Evolutionary conservation across 192 early-diverging fungal species (phyloP), one percentile per base, ranked within the genome.

Genomic region (Globomyces pollinis-pini): DNA sequence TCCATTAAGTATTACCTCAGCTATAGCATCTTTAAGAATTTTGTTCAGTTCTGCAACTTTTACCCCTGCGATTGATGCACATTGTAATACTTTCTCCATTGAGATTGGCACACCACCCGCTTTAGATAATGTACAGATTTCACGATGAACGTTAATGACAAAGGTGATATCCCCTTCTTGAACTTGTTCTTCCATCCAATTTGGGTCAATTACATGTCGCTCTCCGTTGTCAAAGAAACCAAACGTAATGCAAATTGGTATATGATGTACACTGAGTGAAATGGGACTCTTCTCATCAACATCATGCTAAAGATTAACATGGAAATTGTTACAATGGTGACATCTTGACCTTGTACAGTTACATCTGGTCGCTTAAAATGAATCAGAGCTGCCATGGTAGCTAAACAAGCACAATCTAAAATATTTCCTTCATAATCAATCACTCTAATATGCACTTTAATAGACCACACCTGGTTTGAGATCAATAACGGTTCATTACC

Each of bases 281-380:
- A 99, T 94, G 20, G 91, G 93, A 51, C 86, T 90, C 24, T 88
- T 80, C 57, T 97, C 88, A 38, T 91, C 86, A 3, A 86, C 61
- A 36, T 87, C 68, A 62, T 97, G 94, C 89, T 89, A 65, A 6
- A 60, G 39, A 18, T 59, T 26, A 26, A n/a, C 15, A 38, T 18
- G 38, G 24, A 2, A 21, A 13, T 55, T 72, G 85, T 67, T 78
- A 90, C 88, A 60, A 93, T 75, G 11, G 86, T 90, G 7, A 94
- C 93, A 24, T 91, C 85, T 33, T 91, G 87, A 33, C 91, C 94
- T n/a, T 84, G 74, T 0, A 99, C 86, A 9, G 92, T 90, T 26
- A 96, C 89, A 64, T 98, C 96, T n/a, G 94, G 94, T 23, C 96
- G 73, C 39, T 86, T 73, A 62, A 97, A 99, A 57, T 96, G 92